Evolutionary conservation across 768 basidiomycete genomes (phyloP), one percentile per base, ranked within the genome.

Genomic region (Rhodotorula toruloides): DNA sequence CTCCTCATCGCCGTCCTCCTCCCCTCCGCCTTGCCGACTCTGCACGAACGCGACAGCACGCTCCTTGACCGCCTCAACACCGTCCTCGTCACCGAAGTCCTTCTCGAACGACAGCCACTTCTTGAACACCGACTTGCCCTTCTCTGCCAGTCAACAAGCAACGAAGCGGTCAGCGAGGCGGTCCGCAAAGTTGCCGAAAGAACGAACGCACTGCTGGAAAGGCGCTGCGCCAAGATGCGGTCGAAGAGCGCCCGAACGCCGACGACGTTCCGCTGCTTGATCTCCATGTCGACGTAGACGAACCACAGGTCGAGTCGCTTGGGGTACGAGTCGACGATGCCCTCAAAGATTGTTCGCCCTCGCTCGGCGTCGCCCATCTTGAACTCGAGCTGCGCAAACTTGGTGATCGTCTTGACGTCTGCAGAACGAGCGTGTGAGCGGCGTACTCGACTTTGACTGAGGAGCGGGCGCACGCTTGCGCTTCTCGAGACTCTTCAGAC

Each of bases 221-320:
- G 87, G 76, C 96, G 97, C 31, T 86, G 81, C 16, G 84, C 78
- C 16, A 98, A 79, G 16, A 91, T 84, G 22, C 94, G 87, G 63
- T 87, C 85, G 72, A 98, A 92, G n/a, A 98, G 76, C 64, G 86
- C 88, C 66, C 93, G 90, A 11, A 91, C 76, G 69, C 83, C 85
- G 73, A 88, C 87, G 34, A 96, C 86, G 77, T 94, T 86, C 21
- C 82, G 79, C 77, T 87, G 86, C 39, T 83, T 82, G 9, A 86
- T 87, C 76, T 98, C 90, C 88, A 96, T 93, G 77, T 99, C 96
- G 78, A 97, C 87, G 78, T 99, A 99, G 55, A 97, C 81, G 46
- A 87, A 88, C 94, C 96, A 98, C 54, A 97, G 80, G 74, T 98
- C 92, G 83, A 92, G 87, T 61, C 91, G 84, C 78, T 93, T 97